A percentile compares a stretch with the other conserved stretches of the same genome.
Conservation (phyloP, 1,284 basidiomycete species). For the Rhodotorula sp. region DNA sequence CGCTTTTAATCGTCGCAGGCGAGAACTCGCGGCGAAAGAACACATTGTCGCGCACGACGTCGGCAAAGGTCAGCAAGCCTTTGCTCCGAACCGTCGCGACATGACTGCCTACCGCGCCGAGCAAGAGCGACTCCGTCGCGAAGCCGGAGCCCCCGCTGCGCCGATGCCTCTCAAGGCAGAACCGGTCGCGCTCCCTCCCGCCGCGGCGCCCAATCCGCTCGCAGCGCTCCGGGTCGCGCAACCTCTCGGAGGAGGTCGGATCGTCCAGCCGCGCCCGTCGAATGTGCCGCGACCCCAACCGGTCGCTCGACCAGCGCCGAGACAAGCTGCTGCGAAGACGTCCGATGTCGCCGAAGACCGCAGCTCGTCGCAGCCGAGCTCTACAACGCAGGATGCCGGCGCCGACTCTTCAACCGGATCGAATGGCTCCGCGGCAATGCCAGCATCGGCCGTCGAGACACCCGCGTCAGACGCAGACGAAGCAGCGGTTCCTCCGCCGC, state of each 20-base stretch:
- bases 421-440: neutral
- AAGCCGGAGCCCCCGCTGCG: neutral
- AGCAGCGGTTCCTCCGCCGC: neutral
- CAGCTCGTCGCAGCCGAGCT: too few species aligned
- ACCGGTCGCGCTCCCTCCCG: neutral
- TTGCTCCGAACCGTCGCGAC: slow-evolving; percentile 45
- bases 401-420: neutral
- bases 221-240: slow-evolving; percentile 27
- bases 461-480: neutral
- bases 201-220: slow-evolving; percentile 17
- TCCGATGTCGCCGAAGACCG: neutral
- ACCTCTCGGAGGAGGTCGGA: slow-evolving; percentile 18
- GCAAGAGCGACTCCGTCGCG: slow-evolving; percentile 29
- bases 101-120: slow-evolving; percentile 44
- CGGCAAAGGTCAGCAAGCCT: slow-evolving; percentile 47
- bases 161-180: neutral
- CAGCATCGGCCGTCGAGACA: neutral
- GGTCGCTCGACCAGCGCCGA: neutral
- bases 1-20: too few species aligned
- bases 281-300: slow-evolving; percentile 13
- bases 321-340: neutral
- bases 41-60: slow-evolving; percentile 90
- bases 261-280: slow-evolving; percentile 11
- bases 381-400: neutral
- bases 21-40: slow-evolving; percentile 80